Evolutionary conservation across 805 yeast species (phyloP).

Genomic region (Metschnikowia similis): DNA sequence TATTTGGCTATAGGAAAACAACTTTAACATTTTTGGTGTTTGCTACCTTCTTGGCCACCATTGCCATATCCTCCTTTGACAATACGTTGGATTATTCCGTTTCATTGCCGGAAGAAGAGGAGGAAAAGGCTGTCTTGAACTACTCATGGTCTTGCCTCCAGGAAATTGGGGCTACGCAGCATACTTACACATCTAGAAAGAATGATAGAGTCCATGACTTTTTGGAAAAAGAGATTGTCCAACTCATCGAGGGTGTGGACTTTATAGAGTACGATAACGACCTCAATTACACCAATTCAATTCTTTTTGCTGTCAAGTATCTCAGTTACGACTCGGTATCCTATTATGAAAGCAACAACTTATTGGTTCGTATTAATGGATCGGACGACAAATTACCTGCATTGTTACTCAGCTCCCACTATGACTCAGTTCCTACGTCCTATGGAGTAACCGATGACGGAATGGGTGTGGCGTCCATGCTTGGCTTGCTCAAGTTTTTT

Average conservation of each 20-base stretch:
- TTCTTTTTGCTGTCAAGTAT: conserved; percentile 50
- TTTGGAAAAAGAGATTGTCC: conserved; percentile 37
- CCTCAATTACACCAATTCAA: conserved; percentile 39
- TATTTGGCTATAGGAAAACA: conserved; percentile 71
- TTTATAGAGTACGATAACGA: conserved; percentile 39
- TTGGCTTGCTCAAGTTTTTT: conserved; percentile 60
- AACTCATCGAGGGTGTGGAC: conserved; percentile 26
- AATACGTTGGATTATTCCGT: conserved; percentile 38
- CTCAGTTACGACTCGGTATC: conserved; percentile 48
- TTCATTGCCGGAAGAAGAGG: conserved; percentile 39
- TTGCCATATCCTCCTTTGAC: conserved; percentile 34
- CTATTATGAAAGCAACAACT: conserved; percentile 80
- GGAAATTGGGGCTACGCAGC: conserved; percentile 58
- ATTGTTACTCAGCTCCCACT: conserved; percentile 77
- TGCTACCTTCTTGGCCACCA: conserved; percentile 41
- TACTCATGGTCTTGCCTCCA: conserved; percentile 73
- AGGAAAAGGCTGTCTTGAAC: conserved; percentile 30
- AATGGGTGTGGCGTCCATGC: conserved; percentile 75
- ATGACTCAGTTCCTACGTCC: conserved; percentile 82
- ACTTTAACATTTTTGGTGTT: conserved; percentile 56
- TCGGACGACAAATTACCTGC: conserved; percentile 55
- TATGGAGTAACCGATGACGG: conserved; percentile 93
- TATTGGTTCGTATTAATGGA: conserved; percentile 75
- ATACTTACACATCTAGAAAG: conserved; percentile 74
- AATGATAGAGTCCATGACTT: conserved; percentile 76